Evolutionary conservation across 306 rosid species (phyloP), one percentile per base, ranked within the genome.

Genomic region (Castanospermum australe): DNA sequence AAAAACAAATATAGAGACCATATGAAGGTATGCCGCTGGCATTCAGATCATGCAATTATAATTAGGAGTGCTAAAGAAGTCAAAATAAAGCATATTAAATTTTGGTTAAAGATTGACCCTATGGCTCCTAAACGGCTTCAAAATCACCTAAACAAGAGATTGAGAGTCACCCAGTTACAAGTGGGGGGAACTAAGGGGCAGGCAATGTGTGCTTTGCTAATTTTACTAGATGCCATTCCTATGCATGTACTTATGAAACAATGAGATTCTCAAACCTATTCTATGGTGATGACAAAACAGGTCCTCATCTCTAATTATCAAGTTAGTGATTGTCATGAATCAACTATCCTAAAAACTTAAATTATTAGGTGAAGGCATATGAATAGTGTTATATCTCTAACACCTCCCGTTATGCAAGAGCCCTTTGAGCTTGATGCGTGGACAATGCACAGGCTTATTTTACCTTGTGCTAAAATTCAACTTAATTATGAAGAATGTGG

Each of bases 251-350:
- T 18, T n/a, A 41, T 8, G 32, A 5, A 22, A 18, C 11, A 21
- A 61, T 42, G 47, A 33, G 47, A 77, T 77, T 70, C 70, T 77
- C 70, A 50, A 32, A 77, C 51, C 42, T 9, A 20, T 63, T 41
- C 5, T 70, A 68, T 22, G 17, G 59, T 45, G 24, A 68, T 20
- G 14, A 33, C 5, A 22, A 57, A 33, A 39, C 5, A 18, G 17
- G n/a, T n/a, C n/a, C n/a, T n/a, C n/a, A 76, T 59, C 42, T 28
- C 65, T 5, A 60, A 13, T 20, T 38, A n/a, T n/a, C 33, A 28
- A 17, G 28, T 78, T n/a, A n/a, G n/a, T n/a, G n/a, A n/a, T n/a
- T n/a, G n/a, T n/a, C n/a, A n/a, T n/a, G n/a, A n/a, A n/a, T n/a
- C n/a, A n/a, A n/a, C n/a, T n/a, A n/a, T n/a, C n/a, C n/a, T n/a